phyloP scores from a whole-genome alignment of 805 yeast species.

The Pichia pseudocactophila region DNA sequence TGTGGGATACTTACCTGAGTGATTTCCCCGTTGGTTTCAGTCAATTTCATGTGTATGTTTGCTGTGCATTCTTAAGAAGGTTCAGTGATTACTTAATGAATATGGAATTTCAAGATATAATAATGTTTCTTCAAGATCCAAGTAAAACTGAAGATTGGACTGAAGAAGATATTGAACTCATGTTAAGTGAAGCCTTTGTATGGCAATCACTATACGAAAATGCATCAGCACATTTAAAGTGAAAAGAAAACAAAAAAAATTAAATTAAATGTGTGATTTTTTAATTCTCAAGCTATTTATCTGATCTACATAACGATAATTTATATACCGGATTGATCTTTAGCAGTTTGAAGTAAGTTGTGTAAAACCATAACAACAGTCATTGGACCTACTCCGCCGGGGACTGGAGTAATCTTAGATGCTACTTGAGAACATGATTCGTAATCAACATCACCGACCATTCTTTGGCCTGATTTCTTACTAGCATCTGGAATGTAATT shows the following conservation, averaged over 20 bases:
- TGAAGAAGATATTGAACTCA: conserved; percentile 82
- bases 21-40: conserved; percentile 74
- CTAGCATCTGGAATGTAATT: conserved; percentile 73
- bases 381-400: conserved; percentile 99
- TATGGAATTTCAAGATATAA: conserved; percentile 91
- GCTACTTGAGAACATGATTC: conserved; percentile 56
- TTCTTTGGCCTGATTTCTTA: conserved; percentile 66
- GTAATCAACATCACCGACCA: conserved; percentile 95
- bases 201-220: conserved; percentile 92
- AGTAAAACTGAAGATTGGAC: conserved; percentile 76
- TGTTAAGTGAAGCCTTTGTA: conserved; percentile 90
- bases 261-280: no score
- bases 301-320: background rate
- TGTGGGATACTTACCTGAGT: conserved; percentile 95
- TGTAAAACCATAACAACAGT: conserved; percentile 92
- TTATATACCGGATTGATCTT: conserved; percentile 17
- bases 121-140: conserved; percentile 82
- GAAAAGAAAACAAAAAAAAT: no score
- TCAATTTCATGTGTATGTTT: conserved; percentile 91
- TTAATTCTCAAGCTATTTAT: background rate
- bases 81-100: conserved; percentile 71
- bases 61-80: conserved; percentile 90
- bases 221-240: conserved; percentile 76
- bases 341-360: conserved; percentile 75
- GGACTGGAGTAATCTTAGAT: conserved; percentile 83